A percentile compares a stretch with the other conserved stretches of the same genome.
Conservation (phyloP, 1,284 basidiomycete species). For the Xerocomus nothofagi region DNA sequence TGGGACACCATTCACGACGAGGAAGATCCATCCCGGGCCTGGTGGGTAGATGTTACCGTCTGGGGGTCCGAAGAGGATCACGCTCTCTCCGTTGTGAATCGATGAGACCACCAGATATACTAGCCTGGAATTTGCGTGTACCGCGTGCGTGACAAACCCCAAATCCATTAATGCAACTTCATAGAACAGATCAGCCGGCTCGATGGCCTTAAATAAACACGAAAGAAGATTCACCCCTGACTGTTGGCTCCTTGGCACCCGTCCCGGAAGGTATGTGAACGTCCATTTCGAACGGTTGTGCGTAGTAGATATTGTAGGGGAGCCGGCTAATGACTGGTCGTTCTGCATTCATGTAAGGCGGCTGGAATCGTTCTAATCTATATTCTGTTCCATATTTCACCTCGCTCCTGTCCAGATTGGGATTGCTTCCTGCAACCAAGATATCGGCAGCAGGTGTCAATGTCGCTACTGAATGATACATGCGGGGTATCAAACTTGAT, state of each 20-base stretch:
- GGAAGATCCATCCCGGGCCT: conserved; percentile 77
- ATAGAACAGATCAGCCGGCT: conserved; percentile 11
- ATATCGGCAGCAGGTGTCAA: conserved; percentile 68
- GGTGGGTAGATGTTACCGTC: conserved; percentile 70
- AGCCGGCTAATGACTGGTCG: conserved; percentile 51
- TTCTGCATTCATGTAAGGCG: conserved; percentile 63
- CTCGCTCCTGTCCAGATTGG: conserved; percentile 75
- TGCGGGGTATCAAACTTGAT: conserved; percentile 67
- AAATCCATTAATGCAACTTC: conserved; percentile 78
- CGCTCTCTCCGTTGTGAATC: conserved; percentile 36
- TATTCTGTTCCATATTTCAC: conserved; percentile 75
- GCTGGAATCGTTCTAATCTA: conserved; percentile 72
- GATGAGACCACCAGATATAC: conserved; percentile 56
- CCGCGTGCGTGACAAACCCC: conserved; percentile 76
- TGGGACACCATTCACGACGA: conserved; percentile 70
- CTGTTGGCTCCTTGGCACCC: conserved; percentile 22
- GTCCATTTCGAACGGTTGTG: conserved; percentile 41
- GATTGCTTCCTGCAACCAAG: conserved; percentile 82
- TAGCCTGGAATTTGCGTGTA: conserved; percentile 75
- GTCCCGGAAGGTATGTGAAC: conserved; percentile 37
- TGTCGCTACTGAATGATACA: conserved; percentile 83
- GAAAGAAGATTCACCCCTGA: conserved; percentile 36
- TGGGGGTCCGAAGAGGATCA: conserved; percentile 60
- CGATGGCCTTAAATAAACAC: background rate
- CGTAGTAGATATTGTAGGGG: conserved; percentile 49